Evolutionary conservation across 2,329 filamentous ascomycete genomes (phyloP), one percentile per base, ranked within the genome.

Genomic region (Myriosclerotinia scirpicola): DNA sequence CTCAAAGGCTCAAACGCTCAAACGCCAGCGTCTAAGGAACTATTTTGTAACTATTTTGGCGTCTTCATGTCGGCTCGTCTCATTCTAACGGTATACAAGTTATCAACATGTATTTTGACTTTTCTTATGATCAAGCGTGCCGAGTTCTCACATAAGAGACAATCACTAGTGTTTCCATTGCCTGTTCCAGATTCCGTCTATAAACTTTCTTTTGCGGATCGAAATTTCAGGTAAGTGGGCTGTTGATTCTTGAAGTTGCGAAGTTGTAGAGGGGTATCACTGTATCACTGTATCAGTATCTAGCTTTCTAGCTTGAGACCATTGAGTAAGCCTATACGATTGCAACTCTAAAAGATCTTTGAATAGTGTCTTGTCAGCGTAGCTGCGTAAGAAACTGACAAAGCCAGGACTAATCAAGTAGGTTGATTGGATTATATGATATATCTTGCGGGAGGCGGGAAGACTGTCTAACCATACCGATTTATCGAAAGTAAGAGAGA

Each of bases 301-400:
- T 20, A 20, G 20, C 22, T 34, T 53, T 40, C 26, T n/a, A 54
- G 34, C 36, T 53, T 38, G 59, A 62, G 50, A 54, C 36, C 36
- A 59, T 22, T 52, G 42, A 65, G 48, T 59, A 59, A 65, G 54
- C 44, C 34, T 38, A 53, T 42, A 46, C 5, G 22, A n/a, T n/a
- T n/a, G n/a, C 26, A 30, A 38, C 40, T n/a, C 17, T 44, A 50
- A 46, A 36, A 55, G 34, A 56, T 26, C 36, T 53, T 26, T 34
- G 36, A 52, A 60, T 46, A 54, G 38, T 60, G 46, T 46, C 46
- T 53, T 53, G 64, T 42, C 54, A 60, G 42, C 54, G 46, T 59
- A 36, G 30, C 54, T 52, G 42, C 54, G 46, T 59, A 36, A 40
- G 11, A 26, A 54, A 54, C 38, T 44, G 48, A 54, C 50, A 20